Evolutionary conservation across 352 stramenopile species (phyloP).

Genomic region (Phytophthora tentaculata): DNA sequence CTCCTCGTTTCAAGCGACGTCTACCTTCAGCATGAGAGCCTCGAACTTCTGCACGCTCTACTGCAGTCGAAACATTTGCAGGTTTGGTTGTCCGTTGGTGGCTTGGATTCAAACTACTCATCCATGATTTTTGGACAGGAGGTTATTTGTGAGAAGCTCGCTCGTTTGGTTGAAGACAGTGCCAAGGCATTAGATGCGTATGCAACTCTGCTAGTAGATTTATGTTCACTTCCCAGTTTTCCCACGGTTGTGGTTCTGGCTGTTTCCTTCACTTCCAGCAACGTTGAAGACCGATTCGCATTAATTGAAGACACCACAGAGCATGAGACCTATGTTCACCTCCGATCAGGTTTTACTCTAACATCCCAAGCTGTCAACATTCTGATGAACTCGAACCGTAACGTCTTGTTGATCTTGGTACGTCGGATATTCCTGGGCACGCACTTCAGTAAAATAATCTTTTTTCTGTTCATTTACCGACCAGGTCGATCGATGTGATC

Average conservation of each 20-base stretch:
- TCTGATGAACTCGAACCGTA: constrained; percentile 53
- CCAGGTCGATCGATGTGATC: constrained; percentile 43
- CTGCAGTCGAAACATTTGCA: constrained; percentile 44
- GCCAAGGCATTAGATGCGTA: constrained; percentile 49
- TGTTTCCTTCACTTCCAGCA: constrained; percentile 21
- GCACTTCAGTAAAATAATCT: too few relatives aligned
- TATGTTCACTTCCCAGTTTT: background rate
- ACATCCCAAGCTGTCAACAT: constrained; percentile 55
- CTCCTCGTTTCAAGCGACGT: constrained; percentile 46
- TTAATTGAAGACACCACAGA: constrained; percentile 48
- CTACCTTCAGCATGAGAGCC: constrained; percentile 61
- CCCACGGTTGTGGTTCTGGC: constrained; percentile 5
- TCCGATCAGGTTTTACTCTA: constrained; percentile 58
- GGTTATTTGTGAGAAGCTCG: constrained; percentile 46
- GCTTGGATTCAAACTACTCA: background rate
- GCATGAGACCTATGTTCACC: constrained; percentile 61
- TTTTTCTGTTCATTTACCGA: background rate
- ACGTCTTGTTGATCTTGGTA: constrained; percentile 54
- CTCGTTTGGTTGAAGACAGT: constrained; percentile 44
- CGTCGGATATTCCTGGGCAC: background rate
- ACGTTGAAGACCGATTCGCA: constrained; percentile 43
- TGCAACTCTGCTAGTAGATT: constrained; percentile 4
- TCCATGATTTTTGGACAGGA: constrained; percentile 31
- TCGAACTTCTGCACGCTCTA: constrained; percentile 63
- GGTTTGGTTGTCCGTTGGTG: constrained; percentile 25